A percentile compares a stretch with the other conserved stretches of the same genome.
Conservation (phyloP, 2,329 filamentous ascomycete species). For the Sclerotinia spermophila region DNA sequence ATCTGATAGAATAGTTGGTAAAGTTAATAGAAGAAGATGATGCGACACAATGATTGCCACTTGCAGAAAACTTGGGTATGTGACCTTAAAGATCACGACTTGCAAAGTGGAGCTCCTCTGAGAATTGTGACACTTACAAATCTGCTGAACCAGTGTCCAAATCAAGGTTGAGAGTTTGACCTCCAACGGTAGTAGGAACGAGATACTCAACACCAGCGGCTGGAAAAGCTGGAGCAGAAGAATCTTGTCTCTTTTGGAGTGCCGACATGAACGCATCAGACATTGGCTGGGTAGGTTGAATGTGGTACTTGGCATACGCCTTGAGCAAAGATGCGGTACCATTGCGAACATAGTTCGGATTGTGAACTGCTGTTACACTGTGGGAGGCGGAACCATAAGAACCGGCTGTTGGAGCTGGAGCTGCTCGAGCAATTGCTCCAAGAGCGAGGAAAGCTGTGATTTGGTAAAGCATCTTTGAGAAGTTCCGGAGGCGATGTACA, state of each 20-base stretch:
- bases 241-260: slow-evolving; percentile 34
- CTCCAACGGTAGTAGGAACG: slow-evolving; percentile 30
- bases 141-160: slow-evolving; percentile 36
- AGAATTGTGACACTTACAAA: slow-evolving; percentile 30
- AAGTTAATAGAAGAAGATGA: neutral
- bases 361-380: slow-evolving; percentile 32
- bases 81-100: neutral
- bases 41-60: neutral
- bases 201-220: slow-evolving; percentile 32
- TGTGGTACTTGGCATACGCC: slow-evolving; percentile 35
- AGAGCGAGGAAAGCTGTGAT: slow-evolving; percentile 31
- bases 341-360: slow-evolving; percentile 32
- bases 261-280: slow-evolving; percentile 26
- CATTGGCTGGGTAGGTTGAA: slow-evolving; percentile 32
- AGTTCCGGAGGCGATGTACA: neutral
- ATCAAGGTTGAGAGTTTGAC: slow-evolving; percentile 34
- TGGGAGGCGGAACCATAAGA: slow-evolving; percentile 18
- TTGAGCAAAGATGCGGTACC: slow-evolving; percentile 35
- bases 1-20: slow-evolving; percentile 17
- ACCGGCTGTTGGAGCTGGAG: slow-evolving; percentile 4
- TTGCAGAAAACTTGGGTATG: neutral
- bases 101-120: neutral
- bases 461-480: slow-evolving; percentile 31
- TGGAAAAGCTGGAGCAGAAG: slow-evolving; percentile 28
- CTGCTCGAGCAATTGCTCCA: slow-evolving; percentile 26